Evolutionary conservation across 306 rosid species (phyloP).

Genomic region (Trifolium repens): DNA sequence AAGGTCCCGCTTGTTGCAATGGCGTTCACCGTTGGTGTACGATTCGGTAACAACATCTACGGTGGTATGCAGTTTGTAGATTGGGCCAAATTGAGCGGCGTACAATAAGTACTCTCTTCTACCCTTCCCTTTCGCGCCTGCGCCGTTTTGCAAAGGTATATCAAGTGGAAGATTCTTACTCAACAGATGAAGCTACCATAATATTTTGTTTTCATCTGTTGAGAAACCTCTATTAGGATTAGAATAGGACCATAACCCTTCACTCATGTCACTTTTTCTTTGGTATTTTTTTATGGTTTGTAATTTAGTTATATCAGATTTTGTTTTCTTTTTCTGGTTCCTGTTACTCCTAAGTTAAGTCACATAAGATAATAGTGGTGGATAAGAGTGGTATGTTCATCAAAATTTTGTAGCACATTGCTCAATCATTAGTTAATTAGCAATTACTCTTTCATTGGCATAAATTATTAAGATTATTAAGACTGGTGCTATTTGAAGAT

Average conservation of each 20-base stretch:
- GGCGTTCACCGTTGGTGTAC: conserved; percentile 84
- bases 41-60: conserved; percentile 86
- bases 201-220: conserved; percentile 7
- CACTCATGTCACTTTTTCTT: conserved; percentile 4
- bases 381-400: background rate
- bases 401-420: background rate
- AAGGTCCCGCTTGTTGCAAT: conserved; percentile 77
- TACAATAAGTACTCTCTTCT: conserved; percentile 56
- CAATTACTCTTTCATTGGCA: background rate
- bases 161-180: conserved; percentile 20
- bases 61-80: conserved; percentile 97
- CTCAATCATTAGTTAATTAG: background rate
- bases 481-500: background rate
- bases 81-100: conserved; percentile 94
- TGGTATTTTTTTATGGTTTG: conserved; percentile 18
- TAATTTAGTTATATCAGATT: conserved; percentile 13
- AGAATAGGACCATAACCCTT: conserved; percentile 30
- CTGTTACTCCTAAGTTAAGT: no score
- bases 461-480: background rate
- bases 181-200: conserved; percentile 34
- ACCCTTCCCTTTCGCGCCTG: background rate
- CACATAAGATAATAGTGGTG: background rate
- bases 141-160: background rate
- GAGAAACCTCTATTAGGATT: conserved; percentile 16
- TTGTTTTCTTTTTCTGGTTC: background rate